Evolutionary conservation across 139 green algal species (phyloP).

Genomic region (Trebouxia sp.): DNA sequence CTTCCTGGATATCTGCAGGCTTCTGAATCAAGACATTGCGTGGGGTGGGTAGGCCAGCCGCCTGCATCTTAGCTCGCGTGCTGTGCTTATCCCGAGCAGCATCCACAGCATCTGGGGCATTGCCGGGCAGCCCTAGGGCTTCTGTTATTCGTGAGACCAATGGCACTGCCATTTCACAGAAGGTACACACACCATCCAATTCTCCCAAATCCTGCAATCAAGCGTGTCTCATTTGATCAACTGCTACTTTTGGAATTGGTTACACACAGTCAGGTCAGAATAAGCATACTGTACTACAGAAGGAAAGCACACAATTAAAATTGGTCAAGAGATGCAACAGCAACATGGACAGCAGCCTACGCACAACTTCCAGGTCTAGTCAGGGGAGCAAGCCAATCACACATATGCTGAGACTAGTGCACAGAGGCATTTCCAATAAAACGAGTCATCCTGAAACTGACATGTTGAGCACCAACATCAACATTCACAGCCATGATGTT

Average conservation of each 20-base stretch:
- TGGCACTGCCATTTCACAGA: slow-evolving; percentile 88
- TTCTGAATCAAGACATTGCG: slow-evolving; percentile 62
- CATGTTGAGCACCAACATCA: too few species aligned
- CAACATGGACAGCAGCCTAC: not conserved
- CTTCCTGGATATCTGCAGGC: slow-evolving; percentile 54
- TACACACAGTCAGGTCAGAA: too few species aligned
- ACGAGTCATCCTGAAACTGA: too few species aligned
- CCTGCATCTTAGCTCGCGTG: slow-evolving; percentile 61
- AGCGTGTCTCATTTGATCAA: too few species aligned
- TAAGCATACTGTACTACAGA: too few species aligned
- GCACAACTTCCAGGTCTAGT: too few species aligned
- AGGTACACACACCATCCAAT: slow-evolving; percentile 84
- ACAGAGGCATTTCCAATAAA: too few species aligned
- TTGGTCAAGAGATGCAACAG: not conserved
- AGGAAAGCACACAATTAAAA: too few species aligned
- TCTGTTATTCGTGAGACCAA: slow-evolving; percentile 80
- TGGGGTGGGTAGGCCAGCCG: slow-evolving; percentile 76
- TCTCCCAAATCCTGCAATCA: slow-evolving; percentile 59
- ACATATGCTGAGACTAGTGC: too few species aligned
- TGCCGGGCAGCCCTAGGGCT: slow-evolving; percentile 74
- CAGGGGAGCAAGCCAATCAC: too few species aligned
- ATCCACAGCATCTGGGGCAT: slow-evolving; percentile 70
- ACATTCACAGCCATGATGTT: too few species aligned
- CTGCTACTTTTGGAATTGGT: too few species aligned
- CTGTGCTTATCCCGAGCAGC: slow-evolving; percentile 79